phyloP scores from a whole-genome alignment of 2,329 filamentous ascomycete genomes.

The Cercospora janseana region DNA sequence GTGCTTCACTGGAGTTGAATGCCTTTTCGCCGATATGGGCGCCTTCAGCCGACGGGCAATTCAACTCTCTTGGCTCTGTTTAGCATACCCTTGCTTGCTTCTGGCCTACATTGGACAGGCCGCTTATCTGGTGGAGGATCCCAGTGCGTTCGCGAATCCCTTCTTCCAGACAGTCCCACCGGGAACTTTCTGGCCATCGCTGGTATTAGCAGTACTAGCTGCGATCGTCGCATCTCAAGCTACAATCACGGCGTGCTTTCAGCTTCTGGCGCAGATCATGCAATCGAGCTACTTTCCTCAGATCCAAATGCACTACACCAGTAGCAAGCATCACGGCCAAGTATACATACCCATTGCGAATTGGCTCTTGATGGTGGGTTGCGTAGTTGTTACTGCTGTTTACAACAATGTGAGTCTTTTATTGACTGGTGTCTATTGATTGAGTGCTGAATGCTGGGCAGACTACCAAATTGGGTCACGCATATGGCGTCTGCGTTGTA shows the following conservation, averaged over 20 bases:
- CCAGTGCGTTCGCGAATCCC: slow-evolving; percentile 65
- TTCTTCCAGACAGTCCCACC: slow-evolving; percentile 70
- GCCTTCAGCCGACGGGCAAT: slow-evolving; percentile 64
- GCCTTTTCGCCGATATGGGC: slow-evolving; percentile 73
- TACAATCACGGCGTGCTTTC: slow-evolving; percentile 69
- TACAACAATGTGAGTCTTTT: slow-evolving; percentile 58
- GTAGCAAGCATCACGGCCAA: slow-evolving; percentile 67
- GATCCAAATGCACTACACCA: slow-evolving; percentile 70
- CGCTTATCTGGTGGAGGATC: slow-evolving; percentile 62
- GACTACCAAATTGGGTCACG: slow-evolving; percentile 68
- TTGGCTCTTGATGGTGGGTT: slow-evolving; percentile 72
- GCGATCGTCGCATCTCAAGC: slow-evolving; percentile 75
- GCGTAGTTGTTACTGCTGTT: slow-evolving; percentile 61
- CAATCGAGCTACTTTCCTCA: slow-evolving; percentile 71
- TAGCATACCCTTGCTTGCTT: slow-evolving; percentile 65
- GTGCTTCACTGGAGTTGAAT: slow-evolving; percentile 72
- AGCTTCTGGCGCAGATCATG: slow-evolving; percentile 67
- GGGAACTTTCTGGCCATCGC: slow-evolving; percentile 64
- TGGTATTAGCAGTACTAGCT: slow-evolving; percentile 64
- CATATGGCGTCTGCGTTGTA: slow-evolving; percentile 77
- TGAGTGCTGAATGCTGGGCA: slow-evolving; percentile 40
- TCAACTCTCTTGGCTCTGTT: slow-evolving; percentile 68
- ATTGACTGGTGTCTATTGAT: slow-evolving; percentile 45
- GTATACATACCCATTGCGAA: slow-evolving; percentile 74
- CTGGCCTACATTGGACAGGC: slow-evolving; percentile 71